Percentiles rank a stretch among this genome's conserved stretches.
Evolutionary conservation across 1,284 basidiomycete species (phyloP).

Genomic region (Dichomitus squalens): DNA sequence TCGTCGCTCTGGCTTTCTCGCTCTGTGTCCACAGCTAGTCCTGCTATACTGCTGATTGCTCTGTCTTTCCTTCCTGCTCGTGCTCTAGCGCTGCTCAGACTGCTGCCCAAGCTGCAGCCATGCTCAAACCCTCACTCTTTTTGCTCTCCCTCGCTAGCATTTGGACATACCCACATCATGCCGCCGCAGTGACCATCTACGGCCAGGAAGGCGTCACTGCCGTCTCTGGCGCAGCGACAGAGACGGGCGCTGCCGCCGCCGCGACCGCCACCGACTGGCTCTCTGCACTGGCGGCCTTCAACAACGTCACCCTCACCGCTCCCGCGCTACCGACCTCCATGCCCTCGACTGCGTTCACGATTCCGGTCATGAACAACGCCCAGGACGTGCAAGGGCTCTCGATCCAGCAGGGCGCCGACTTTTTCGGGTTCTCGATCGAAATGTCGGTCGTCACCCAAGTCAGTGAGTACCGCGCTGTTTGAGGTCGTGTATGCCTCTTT

Average conservation of each 20-base stretch:
- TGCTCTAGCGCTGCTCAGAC: background rate
- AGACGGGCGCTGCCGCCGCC: constrained; percentile 7
- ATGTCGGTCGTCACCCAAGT: constrained; percentile 70
- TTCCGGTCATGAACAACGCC: constrained; percentile 27
- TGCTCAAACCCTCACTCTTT: constrained; percentile 20
- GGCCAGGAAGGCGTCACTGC: constrained; percentile 23
- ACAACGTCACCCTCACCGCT: constrained; percentile 24
- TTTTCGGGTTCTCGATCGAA: constrained; percentile 74
- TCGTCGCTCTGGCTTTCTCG: background rate
- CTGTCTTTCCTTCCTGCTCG: constrained; percentile 4
- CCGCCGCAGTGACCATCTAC: constrained; percentile 24
- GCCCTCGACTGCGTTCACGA: constrained; percentile 26
- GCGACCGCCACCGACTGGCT: constrained; percentile 15
- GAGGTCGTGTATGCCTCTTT: background rate
- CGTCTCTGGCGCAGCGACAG: constrained; percentile 10
- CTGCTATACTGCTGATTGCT: background rate
- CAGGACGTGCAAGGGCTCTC: constrained; percentile 41
- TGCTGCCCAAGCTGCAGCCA: background rate
- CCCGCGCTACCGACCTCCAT: constrained; percentile 22
- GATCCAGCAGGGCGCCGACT: constrained; percentile 59
- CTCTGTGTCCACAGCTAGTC: background rate
- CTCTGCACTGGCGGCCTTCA: constrained; percentile 25
- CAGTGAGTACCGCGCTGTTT: constrained; percentile 48
- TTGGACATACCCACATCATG: constrained; percentile 5
- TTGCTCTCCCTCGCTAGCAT: constrained; percentile 15